These are phyloP conservation scores for Amaranthus tricolor DNA, from an alignment of 179 eudicot genomes.

Conservation along the genomic window DNA sequence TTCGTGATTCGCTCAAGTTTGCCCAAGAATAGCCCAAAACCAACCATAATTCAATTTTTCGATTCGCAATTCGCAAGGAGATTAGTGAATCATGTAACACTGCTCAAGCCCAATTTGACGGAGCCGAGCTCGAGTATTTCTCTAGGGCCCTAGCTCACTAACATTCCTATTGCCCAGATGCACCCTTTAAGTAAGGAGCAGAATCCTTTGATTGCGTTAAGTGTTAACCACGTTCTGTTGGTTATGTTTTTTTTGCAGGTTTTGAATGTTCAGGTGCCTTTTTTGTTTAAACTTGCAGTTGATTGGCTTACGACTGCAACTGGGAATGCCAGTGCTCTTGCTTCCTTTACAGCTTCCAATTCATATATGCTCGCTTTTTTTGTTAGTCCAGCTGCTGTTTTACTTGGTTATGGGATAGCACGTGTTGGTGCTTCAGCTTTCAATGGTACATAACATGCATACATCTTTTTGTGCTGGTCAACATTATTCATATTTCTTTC, in stretches of 20 bases:
- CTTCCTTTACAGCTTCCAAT: conserved; percentile 79
- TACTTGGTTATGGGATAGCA: conserved; percentile 92
- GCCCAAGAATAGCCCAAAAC: too few relatives aligned
- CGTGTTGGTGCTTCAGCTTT: conserved; percentile 84
- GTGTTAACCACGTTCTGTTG: neutral
- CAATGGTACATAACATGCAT: conserved; percentile 60
- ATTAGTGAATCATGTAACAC: too few relatives aligned
- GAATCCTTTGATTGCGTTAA: conserved; percentile 6
- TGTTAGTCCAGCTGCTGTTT: conserved; percentile 88
- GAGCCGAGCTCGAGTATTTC: too few relatives aligned
- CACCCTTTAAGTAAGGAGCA: neutral
- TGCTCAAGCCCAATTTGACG: too few relatives aligned
- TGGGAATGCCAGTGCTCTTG: conserved; percentile 74
- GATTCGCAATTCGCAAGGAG: too few relatives aligned
- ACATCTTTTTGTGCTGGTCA: conserved; percentile 10
- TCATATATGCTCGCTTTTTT: conserved; percentile 70
- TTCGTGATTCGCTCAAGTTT: too few relatives aligned
- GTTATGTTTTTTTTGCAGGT: conserved; percentile 49
- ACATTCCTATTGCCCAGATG: too few relatives aligned
- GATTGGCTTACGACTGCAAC: conserved; percentile 89
- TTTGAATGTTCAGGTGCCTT: conserved; percentile 95
- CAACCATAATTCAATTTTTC: too few relatives aligned
- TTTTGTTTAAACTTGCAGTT: conserved; percentile 92
- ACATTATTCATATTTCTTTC: neutral
- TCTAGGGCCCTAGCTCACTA: too few relatives aligned